A percentile compares a stretch with the other conserved stretches of the same genome.
phyloP scores from a whole-genome alignment of 2,329 filamentous ascomycete species.

The Calonectria hawksworthii region DNA sequence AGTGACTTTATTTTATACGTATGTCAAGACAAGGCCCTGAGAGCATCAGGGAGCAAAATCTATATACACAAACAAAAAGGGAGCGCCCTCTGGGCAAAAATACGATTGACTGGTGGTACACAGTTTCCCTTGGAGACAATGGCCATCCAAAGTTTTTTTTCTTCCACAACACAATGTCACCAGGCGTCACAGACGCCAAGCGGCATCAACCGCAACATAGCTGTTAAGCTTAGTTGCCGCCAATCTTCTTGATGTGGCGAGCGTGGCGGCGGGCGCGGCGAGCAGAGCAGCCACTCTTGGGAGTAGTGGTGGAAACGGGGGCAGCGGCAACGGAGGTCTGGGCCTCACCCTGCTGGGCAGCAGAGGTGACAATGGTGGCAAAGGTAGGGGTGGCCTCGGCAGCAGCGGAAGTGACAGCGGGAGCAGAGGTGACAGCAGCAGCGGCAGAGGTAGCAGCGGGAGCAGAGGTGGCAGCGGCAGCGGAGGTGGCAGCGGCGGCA shows the following conservation, averaged over 20 bases:
- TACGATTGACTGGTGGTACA: constrained; percentile 25
- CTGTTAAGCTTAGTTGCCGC: constrained; percentile 36
- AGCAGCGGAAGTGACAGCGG: constrained; percentile 18
- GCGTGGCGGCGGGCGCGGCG: constrained; percentile 42
- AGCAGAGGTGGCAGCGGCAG: background rate
- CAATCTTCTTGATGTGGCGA: constrained; percentile 37
- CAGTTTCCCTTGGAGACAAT: constrained; percentile 23
- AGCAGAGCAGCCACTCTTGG: constrained; percentile 37
- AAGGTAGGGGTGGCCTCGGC: constrained; percentile 37
- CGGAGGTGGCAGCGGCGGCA: constrained; percentile 7
- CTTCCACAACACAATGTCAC: background rate
- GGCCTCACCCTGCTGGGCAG: constrained; percentile 29
- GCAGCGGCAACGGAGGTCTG: constrained; percentile 29
- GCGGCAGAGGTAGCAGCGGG: constrained; percentile 2
- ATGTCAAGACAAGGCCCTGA: constrained; percentile 37
- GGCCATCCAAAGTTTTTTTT: background rate
- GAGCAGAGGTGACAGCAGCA: constrained; percentile 1
- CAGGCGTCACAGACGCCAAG: constrained; percentile 33
- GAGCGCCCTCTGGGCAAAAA: constrained; percentile 36
- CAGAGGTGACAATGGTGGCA: constrained; percentile 39
- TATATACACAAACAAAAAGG: constrained; percentile 45
- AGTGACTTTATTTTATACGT: constrained; percentile 40
- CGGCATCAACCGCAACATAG: background rate
- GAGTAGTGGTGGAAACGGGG: constrained; percentile 21
- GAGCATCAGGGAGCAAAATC: constrained; percentile 40